These are phyloP conservation scores for Metschnikowia anglica DNA, from an alignment of 805 yeast genomes.

Conservation along the genomic window DNA sequence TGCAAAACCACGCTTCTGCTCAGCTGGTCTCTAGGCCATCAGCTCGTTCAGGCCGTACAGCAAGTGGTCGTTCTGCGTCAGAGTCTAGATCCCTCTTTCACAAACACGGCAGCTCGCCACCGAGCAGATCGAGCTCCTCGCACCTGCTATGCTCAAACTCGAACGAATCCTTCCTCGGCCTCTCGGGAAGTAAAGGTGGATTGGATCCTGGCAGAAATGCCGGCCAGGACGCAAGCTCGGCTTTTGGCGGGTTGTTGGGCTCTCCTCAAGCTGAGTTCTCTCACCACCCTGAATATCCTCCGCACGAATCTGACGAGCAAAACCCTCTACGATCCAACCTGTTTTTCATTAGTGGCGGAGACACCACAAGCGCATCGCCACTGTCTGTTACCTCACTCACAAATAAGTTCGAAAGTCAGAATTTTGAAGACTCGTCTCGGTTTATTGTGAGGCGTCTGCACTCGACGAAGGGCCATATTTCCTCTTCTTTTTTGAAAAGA, in stretches of 20 bases:
- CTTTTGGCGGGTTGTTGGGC: background rate
- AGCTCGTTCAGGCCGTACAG: too few species aligned
- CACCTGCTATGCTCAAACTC: background rate
- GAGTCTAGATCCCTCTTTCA: background rate
- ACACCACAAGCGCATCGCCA: conserved; percentile 15
- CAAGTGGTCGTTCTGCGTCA: background rate
- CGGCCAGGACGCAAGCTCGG: background rate
- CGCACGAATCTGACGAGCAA: background rate
- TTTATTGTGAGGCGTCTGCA: conserved; percentile 9
- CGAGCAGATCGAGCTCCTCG: background rate
- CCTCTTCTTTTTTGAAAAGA: conserved; percentile 14
- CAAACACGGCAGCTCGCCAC: background rate
- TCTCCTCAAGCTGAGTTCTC: conserved; percentile 1
- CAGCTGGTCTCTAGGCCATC: too few species aligned
- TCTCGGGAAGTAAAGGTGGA: background rate
- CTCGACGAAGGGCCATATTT: conserved; percentile 11
- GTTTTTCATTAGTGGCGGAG: conserved; percentile 16
- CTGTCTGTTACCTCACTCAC: conserved; percentile 27
- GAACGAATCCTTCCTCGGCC: background rate
- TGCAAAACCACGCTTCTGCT: too few species aligned
- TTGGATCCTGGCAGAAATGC: background rate
- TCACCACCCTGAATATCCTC: background rate
- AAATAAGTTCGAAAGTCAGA: conserved; percentile 30
- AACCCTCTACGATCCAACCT: conserved; percentile 7
- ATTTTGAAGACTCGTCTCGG: conserved; percentile 16